Conservation (phyloP, 2,329 filamentous ascomycete genomes). For the Periconia sp. region DNA sequence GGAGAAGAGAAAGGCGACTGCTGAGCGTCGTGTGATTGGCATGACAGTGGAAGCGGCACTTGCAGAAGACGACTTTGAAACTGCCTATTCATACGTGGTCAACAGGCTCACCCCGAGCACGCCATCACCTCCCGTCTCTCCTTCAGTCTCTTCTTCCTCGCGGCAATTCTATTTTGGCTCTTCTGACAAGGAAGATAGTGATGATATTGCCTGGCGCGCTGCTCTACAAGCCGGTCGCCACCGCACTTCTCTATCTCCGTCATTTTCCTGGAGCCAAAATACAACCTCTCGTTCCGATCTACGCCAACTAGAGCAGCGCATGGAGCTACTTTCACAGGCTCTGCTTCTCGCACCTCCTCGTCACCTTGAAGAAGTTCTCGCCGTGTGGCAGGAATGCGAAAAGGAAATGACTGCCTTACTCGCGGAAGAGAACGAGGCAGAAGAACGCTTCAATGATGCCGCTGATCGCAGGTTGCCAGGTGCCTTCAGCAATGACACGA, state of each 20-base stretch:
- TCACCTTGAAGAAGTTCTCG: slow-evolving; percentile 73
- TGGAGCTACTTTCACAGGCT: slow-evolving; percentile 76
- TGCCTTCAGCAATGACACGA: slow-evolving; percentile 43
- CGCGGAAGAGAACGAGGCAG: slow-evolving; percentile 66
- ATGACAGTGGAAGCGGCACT: slow-evolving; percentile 81
- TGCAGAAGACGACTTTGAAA: slow-evolving; percentile 79
- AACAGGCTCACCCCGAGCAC: slow-evolving; percentile 60
- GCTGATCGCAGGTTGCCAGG: slow-evolving; percentile 60
- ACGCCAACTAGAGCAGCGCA: slow-evolving; percentile 75
- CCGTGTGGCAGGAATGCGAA: slow-evolving; percentile 74
- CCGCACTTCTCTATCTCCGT: slow-evolving; percentile 43
- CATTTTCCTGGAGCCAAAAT: slow-evolving; percentile 41
- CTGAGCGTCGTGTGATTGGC: slow-evolving; percentile 69
- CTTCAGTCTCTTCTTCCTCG: slow-evolving; percentile 23
- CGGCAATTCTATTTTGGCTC: slow-evolving; percentile 29
- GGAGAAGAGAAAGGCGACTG: slow-evolving; percentile 42
- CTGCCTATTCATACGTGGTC: slow-evolving; percentile 80
- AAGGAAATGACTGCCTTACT: slow-evolving; percentile 71
- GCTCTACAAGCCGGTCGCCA: slow-evolving; percentile 79
- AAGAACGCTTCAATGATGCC: slow-evolving; percentile 69
- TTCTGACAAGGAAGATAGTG: slow-evolving; percentile 37
- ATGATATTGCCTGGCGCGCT: slow-evolving; percentile 77
- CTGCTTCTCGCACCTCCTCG: slow-evolving; percentile 71
- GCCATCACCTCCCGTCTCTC: slow-evolving; percentile 29
- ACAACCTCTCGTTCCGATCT: slow-evolving; percentile 58